Evolutionary conservation across 2,329 filamentous ascomycete genomes (phyloP).

Genomic region (Colletotrichum phormii): DNA sequence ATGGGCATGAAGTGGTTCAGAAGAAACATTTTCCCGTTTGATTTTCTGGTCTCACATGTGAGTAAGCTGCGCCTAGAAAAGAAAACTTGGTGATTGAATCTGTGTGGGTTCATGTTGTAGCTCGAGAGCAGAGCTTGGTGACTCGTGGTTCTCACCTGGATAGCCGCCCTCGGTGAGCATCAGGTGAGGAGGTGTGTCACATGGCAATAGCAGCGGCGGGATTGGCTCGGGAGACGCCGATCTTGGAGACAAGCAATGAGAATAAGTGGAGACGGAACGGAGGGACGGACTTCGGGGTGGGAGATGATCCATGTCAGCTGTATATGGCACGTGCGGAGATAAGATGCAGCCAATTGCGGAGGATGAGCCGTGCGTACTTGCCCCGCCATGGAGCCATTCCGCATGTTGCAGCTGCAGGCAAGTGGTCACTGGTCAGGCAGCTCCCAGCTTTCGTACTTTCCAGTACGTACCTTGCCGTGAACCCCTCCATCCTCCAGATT

Average conservation of each 20-base stretch:
- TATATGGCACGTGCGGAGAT: too few relatives aligned
- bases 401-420: slow-evolving; percentile 4
- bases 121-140: too few relatives aligned
- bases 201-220: neutral
- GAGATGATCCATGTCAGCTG: slow-evolving; percentile 16
- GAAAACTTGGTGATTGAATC: too few relatives aligned
- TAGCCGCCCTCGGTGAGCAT: neutral
- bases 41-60: neutral
- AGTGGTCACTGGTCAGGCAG: neutral
- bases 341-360: neutral
- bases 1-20: neutral
- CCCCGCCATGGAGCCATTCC: slow-evolving; percentile 19
- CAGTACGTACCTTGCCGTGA: neutral
- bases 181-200: neutral
- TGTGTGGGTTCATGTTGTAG: neutral
- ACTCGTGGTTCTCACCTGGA: neutral
- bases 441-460: neutral
- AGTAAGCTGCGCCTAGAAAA: neutral
- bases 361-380: slow-evolving; percentile 3
- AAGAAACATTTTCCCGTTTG: neutral
- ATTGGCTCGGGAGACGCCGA: slow-evolving; percentile 25
- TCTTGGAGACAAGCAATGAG: neutral
- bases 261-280: neutral
- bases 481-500: neutral
- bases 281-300: slow-evolving; percentile 17